These are phyloP conservation scores for Hippophae rhamnoides DNA, from an alignment of 306 rosid species.

Conservation along the genomic window DNA sequence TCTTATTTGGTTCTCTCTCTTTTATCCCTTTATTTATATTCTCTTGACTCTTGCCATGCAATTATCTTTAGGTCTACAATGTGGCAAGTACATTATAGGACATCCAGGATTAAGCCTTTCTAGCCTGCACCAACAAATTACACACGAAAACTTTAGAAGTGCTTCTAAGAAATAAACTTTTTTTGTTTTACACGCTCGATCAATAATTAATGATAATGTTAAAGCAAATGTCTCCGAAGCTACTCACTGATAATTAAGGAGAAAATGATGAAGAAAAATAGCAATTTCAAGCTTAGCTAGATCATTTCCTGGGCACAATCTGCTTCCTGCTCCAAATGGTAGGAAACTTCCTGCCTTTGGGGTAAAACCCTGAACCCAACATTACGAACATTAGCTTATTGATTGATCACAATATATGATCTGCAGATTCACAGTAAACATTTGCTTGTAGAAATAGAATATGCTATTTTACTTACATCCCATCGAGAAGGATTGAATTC, in stretches of 20 bases:
- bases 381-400: neutral
- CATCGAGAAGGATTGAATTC: constrained; percentile 78
- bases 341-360: constrained; percentile 73
- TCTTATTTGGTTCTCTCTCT: neutral
- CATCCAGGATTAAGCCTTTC: constrained; percentile 43
- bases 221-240: neutral
- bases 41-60: constrained; percentile 57
- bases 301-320: constrained; percentile 70
- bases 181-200: no score
- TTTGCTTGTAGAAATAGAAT: neutral
- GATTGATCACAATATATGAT: no score
- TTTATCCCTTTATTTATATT: neutral
- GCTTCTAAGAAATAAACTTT: no score
- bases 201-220: no score
- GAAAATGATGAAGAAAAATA: constrained; percentile 70
- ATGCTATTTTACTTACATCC: constrained; percentile 42
- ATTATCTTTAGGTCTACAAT: constrained; percentile 65
- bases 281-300: constrained; percentile 67
- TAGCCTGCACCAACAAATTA: constrained; percentile 32
- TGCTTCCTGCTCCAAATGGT: constrained; percentile 81
- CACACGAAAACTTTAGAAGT: neutral
- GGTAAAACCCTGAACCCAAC: constrained; percentile 20
- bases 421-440: neutral
- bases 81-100: constrained; percentile 56
- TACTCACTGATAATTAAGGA: constrained; percentile 54